Evolutionary conservation across 1,139 yeast genomes (phyloP).

Genomic region (Blastobotrys indianensis): DNA sequence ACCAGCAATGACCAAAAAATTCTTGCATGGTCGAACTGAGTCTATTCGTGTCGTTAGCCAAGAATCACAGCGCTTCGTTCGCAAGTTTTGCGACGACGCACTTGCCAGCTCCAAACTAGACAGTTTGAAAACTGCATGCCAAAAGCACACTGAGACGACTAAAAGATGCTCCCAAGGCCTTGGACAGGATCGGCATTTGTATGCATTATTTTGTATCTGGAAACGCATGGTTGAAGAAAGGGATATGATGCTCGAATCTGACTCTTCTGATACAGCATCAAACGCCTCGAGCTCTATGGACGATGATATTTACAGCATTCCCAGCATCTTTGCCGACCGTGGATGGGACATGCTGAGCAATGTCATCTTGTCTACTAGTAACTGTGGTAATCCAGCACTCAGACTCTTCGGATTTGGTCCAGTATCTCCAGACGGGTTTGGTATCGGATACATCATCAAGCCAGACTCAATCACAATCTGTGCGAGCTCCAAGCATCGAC

Average conservation of each 20-base stretch:
- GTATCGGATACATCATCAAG: slow-evolving; percentile 84
- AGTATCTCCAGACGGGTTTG: slow-evolving; percentile 83
- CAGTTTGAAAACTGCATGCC: slow-evolving; percentile 61
- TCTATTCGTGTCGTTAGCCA: slow-evolving; percentile 80
- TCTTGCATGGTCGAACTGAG: slow-evolving; percentile 87
- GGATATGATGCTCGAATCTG: slow-evolving; percentile 3
- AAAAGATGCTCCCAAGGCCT: slow-evolving; percentile 64
- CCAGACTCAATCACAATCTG: slow-evolving; percentile 80
- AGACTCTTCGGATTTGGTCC: slow-evolving; percentile 92
- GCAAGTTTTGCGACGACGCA: slow-evolving; percentile 75
- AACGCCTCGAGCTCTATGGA: not conserved
- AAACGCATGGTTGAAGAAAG: slow-evolving; percentile 51
- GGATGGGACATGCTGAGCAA: slow-evolving; percentile 70
- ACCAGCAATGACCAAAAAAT: slow-evolving; percentile 91
- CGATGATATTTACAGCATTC: slow-evolving; percentile 34
- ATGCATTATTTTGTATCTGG: slow-evolving; percentile 86
- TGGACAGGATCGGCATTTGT: slow-evolving; percentile 87
- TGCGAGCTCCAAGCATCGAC: slow-evolving; percentile 86
- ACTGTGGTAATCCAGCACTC: slow-evolving; percentile 82
- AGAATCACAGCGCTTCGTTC: slow-evolving; percentile 75
- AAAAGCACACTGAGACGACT: slow-evolving; percentile 62
- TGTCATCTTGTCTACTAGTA: slow-evolving; percentile 58
- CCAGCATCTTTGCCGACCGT: slow-evolving; percentile 67
- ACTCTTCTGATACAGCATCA: slow-evolving; percentile 5
- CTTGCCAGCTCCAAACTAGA: slow-evolving; percentile 57